Percentiles rank a stretch among this genome's conserved stretches.
These are phyloP conservation scores for Neurospora sp. DNA, from an alignment of 495 filamentous ascomycete species.

Conservation along the genomic window DNA sequence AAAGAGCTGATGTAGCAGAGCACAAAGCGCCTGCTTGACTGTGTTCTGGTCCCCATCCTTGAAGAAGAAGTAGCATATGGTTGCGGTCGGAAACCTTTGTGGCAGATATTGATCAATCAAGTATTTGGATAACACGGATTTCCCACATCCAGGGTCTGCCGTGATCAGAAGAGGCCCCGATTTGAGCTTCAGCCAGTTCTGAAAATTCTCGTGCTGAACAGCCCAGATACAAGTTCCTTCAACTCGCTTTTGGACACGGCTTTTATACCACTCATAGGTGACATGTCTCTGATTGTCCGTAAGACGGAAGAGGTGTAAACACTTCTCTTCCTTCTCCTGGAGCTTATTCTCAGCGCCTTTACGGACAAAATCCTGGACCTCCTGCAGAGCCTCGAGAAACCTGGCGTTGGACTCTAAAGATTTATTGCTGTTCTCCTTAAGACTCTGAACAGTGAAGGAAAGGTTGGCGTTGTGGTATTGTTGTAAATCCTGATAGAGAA, in stretches of 20 bases:
- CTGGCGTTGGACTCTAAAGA: neutral
- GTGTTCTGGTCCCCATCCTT: neutral
- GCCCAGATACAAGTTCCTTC: neutral
- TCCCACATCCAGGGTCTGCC: neutral
- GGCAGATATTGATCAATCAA: neutral
- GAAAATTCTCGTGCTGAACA: neutral
- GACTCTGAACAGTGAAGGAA: neutral
- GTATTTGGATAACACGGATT: neutral
- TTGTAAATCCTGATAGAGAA: neutral
- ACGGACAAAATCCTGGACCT: neutral
- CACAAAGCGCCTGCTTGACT: neutral
- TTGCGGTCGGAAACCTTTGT: neutral
- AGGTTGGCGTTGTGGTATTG: neutral
- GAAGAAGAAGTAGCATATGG: neutral
- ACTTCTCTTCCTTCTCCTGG: neutral
- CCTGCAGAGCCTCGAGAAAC: neutral
- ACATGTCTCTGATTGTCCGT: neutral
- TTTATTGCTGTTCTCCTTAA: neutral
- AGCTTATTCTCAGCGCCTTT: neutral
- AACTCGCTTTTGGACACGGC: neutral
- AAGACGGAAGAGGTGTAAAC: neutral
- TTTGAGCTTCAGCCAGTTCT: neutral
- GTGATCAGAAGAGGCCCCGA: neutral
- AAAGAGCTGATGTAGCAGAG: neutral
- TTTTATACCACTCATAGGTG: neutral